A percentile compares a stretch with the other conserved stretches of the same genome.
Conservation (phyloP, 2,329 filamentous ascomycete genomes). For the Aspergillus melleus region DNA sequence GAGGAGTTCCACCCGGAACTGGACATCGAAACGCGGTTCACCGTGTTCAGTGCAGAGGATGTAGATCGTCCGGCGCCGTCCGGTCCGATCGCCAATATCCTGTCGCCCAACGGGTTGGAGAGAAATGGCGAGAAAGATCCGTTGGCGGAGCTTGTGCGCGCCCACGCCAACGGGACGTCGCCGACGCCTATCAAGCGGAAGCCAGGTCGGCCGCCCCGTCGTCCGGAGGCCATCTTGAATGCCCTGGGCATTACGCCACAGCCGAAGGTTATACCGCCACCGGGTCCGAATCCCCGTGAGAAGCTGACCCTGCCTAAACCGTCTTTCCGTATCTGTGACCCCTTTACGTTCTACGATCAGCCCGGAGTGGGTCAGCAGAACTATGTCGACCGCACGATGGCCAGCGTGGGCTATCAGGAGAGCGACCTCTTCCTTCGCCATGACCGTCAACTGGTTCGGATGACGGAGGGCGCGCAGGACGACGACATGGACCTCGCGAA, state of each 20-base stretch:
- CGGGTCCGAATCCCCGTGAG: slow-evolving; percentile 51
- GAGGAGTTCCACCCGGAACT: slow-evolving; percentile 96
- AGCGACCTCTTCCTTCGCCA: slow-evolving; percentile 84
- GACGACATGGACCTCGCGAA: slow-evolving; percentile 62
- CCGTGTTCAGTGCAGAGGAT: slow-evolving; percentile 77
- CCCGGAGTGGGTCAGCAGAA: slow-evolving; percentile 81
- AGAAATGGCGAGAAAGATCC: slow-evolving; percentile 28
- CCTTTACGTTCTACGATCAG: slow-evolving; percentile 63
- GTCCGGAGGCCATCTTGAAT: slow-evolving; percentile 61
- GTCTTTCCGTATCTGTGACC: slow-evolving; percentile 48
- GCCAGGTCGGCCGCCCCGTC: slow-evolving; percentile 65
- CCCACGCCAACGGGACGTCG: slow-evolving; percentile 34
- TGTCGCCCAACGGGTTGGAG: slow-evolving; percentile 27
- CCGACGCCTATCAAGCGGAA: slow-evolving; percentile 56
- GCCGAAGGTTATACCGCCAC: slow-evolving; percentile 52
- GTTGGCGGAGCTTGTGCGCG: slow-evolving; percentile 46
- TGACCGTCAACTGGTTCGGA: slow-evolving; percentile 67
- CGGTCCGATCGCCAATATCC: slow-evolving; percentile 40
- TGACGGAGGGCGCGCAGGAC: slow-evolving; percentile 62
- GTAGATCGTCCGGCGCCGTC: slow-evolving; percentile 71
- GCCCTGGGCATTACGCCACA: slow-evolving; percentile 60
- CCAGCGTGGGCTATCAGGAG: slow-evolving; percentile 92
- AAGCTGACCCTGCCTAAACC: slow-evolving; percentile 51
- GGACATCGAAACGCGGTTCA: slow-evolving; percentile 79
- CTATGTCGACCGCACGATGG: slow-evolving; percentile 96